Evolutionary conservation across 495 filamentous ascomycete genomes (phyloP), one percentile per base, ranked within the genome.

Genomic region (Penicillium daleae): DNA sequence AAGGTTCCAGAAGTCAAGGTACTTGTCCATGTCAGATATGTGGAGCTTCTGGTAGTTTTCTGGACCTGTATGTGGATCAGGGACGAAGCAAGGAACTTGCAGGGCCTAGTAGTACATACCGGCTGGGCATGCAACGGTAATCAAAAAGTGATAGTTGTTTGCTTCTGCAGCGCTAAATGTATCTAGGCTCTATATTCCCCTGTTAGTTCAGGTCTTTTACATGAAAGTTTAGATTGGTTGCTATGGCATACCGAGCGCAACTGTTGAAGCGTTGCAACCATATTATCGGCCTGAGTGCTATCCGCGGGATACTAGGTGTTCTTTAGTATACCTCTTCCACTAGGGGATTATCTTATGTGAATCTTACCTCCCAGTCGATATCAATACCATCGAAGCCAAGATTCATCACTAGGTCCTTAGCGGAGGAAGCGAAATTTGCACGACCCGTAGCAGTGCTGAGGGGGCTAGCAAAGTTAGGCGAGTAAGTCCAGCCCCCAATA

Each of bases 401-500:
- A n/a, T 95, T 83, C 60, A 79, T 84, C 61, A 95, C 73, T 7
- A 95, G 76, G 51, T 84, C 76, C 13, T 92, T 84, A 39, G 90
- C 83, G 48, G 82, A 84, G 15, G 78, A 73, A 13, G 91, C 93
- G 77, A 96, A 96, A 3, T 68, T 33, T 86, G 82, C 22, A 85
- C 91, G 72, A 3, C 68, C 69, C 2, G 74, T 61, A 0, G 80
- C 77, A 0, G 86, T 90, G 2, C 86, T 87, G 4, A 90, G 86
- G 0, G 90, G 86, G 15, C 71, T 74, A 24, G 79, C 79, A 74
- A 96, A 93, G 76, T 92, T 91, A 65, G 79, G 65, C 62, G 88
- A 89, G 72, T 93, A 95, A 10, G 71, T 74, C 92, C 92, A 96
- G 22, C 92, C 92, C 53, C 92, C 92, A 44, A 80, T 72, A 12